A percentile compares a stretch with the other conserved stretches of the same genome.
Conservation (phyloP, 805 yeast species). For the Cyberlindnera nakhonratchasimensis region DNA sequence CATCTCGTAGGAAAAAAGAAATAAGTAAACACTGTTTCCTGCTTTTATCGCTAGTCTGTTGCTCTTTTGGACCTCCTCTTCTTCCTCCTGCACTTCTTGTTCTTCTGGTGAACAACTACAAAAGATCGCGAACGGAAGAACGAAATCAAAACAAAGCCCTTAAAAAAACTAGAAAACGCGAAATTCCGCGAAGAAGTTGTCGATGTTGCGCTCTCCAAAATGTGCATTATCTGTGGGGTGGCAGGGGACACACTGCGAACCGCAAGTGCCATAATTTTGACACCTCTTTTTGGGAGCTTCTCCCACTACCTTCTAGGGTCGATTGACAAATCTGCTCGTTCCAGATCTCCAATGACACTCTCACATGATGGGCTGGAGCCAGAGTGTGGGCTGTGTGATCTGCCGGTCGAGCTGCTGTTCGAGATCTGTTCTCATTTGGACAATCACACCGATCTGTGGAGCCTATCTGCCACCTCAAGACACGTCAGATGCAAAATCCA, state of each 20-base stretch:
- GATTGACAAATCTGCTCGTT: too few relatives aligned
- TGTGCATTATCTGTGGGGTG: not conserved
- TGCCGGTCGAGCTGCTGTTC: constrained; percentile 6
- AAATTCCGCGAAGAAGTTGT: not conserved
- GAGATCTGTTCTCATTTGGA: constrained; percentile 7
- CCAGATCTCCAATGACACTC: not conserved
- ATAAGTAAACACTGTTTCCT: too few relatives aligned
- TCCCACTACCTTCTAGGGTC: too few relatives aligned
- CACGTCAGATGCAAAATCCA: not conserved
- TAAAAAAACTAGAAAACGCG: too few relatives aligned
- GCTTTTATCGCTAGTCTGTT: too few relatives aligned
- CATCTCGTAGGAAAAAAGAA: constrained; percentile 8
- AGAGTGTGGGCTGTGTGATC: not conserved
- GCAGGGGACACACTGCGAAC: too few relatives aligned
- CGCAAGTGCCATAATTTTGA: not conserved
- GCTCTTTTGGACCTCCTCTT: too few relatives aligned
- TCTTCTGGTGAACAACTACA: too few relatives aligned
- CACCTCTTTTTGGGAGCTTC: constrained; percentile 4
- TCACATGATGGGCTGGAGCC: not conserved
- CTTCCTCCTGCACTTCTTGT: too few relatives aligned
- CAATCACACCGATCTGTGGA: constrained; percentile 5
- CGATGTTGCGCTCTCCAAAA: not conserved
- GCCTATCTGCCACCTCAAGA: not conserved
- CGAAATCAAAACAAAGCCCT: constrained; percentile 3
- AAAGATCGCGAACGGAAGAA: not conserved